Percentiles rank a stretch among this genome's conserved stretches.
Evolutionary conservation across 2,329 filamentous ascomycete species (phyloP).

Genomic region (Hawksworthiomyces lignivorus): DNA sequence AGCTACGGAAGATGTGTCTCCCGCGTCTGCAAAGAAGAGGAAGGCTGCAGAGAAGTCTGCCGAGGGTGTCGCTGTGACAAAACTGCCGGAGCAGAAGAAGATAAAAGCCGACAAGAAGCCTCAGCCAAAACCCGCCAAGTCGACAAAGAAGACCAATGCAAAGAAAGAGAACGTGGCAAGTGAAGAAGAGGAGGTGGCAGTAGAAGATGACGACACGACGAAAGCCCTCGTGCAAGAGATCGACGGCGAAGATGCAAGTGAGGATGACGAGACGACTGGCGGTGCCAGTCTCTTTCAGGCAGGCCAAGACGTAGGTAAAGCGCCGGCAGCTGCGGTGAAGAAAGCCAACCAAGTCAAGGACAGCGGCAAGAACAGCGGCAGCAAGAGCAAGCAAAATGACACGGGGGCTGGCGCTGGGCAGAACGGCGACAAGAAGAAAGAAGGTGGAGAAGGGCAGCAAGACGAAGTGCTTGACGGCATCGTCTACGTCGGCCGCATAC

Average conservation of each 20-base stretch:
- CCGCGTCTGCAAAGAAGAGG: constrained; percentile 10
- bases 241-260: constrained; percentile 6
- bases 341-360: not conserved
- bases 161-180: not conserved
- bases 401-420: not conserved
- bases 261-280: constrained; percentile 3
- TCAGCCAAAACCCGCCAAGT: not conserved
- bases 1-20: constrained; percentile 12
- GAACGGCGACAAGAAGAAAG: not conserved
- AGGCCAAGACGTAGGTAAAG: constrained; percentile 17
- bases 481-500: constrained; percentile 72
- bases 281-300: constrained; percentile 14
- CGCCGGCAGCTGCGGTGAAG: constrained; percentile 7
- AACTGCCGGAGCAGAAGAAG: constrained; percentile 6
- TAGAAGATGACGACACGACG: constrained; percentile 12
- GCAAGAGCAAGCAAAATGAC: not conserved
- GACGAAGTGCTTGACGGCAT: constrained; percentile 50
- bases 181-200: constrained; percentile 3
- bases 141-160: constrained; percentile 1
- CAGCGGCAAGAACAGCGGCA: too few relatives aligned
- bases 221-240: constrained; percentile 12
- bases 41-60: constrained; percentile 7
- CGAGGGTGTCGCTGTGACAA: not conserved
- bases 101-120: not conserved
- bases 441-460: not conserved